Percentiles rank a stretch among this genome's conserved stretches.
Conservation (phyloP, 345 rosid genomes). For the Barbarea vulgaris region DNA sequence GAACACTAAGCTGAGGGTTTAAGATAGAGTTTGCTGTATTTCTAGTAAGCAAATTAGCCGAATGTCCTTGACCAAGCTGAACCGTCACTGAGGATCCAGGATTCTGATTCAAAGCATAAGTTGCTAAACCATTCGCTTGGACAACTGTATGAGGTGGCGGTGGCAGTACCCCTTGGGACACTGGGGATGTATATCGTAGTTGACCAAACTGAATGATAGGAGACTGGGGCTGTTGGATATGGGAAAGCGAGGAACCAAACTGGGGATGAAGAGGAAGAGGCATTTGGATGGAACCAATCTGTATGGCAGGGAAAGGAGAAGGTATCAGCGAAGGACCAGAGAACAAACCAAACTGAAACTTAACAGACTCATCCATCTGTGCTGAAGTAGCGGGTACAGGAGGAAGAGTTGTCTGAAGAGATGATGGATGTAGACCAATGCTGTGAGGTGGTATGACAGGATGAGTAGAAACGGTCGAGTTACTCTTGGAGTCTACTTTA, state of each 20-base stretch:
- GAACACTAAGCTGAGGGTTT: constrained; percentile 52
- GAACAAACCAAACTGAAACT: constrained; percentile 93
- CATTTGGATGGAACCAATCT: constrained; percentile 99
- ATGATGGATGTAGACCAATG: constrained; percentile 44
- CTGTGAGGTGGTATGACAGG: constrained; percentile 42
- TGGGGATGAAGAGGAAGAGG: constrained; percentile 95
- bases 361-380: constrained; percentile 71
- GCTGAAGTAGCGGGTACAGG: constrained; percentile 44
- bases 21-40: constrained; percentile 44
- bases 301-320: constrained; percentile 95
- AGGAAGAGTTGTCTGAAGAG: constrained; percentile 52
- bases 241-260: constrained; percentile 59
- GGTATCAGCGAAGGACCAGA: constrained; percentile 92
- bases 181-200: constrained; percentile 73
- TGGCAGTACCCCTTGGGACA: constrained; percentile 75
- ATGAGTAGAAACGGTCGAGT: constrained; percentile 44
- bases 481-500: constrained; percentile 46
- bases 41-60: constrained; percentile 43
- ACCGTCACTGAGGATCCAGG: constrained; percentile 47
- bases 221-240: constrained; percentile 69
- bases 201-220: constrained; percentile 94
- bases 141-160: constrained; percentile 62
- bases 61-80: constrained; percentile 50
- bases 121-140: constrained; percentile 51
- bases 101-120: constrained; percentile 56